These are phyloP conservation scores for Symbiodinium pilosum DNA, from an alignment of 73 alveolate species.

Conservation along the genomic window DNA sequence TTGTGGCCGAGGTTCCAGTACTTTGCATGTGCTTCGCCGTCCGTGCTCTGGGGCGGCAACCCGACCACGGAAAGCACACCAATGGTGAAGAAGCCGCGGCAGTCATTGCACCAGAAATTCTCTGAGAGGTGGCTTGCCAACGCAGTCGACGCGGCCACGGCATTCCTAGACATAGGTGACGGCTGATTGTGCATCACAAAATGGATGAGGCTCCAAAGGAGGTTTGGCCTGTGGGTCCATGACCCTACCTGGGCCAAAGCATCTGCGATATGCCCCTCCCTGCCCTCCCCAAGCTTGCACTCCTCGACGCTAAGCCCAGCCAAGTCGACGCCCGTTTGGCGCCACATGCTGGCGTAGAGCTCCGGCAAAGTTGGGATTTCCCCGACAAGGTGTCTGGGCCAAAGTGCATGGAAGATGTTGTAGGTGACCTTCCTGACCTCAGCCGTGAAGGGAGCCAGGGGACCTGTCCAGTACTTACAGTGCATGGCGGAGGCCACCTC, in stretches of 20 bases:
- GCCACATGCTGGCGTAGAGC: conserved; percentile 41
- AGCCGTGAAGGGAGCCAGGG: not conserved
- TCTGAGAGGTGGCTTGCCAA: conserved; percentile 50
- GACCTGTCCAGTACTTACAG: conserved; percentile 61
- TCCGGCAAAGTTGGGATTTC: conserved; percentile 17
- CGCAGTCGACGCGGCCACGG: conserved; percentile 41
- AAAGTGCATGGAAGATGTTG: conserved; percentile 61
- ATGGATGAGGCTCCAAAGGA: conserved; percentile 54
- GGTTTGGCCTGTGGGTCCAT: conserved; percentile 42
- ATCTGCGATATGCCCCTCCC: conserved; percentile 24
- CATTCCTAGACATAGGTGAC: conserved; percentile 52
- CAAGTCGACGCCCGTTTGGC: conserved; percentile 17
- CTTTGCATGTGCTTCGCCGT: conserved; percentile 50
- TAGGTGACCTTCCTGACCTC: not conserved
- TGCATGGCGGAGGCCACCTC: conserved; percentile 59
- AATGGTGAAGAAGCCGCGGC: conserved; percentile 61
- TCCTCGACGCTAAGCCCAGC: conserved; percentile 5
- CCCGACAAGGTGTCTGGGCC: conserved; percentile 25
- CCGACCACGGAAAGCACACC: conserved; percentile 41
- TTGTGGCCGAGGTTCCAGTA: conserved; percentile 77
- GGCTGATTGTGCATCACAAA: conserved; percentile 72
- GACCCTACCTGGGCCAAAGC: conserved; percentile 59
- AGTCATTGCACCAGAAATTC: conserved; percentile 72
- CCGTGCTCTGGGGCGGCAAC: conserved; percentile 65
- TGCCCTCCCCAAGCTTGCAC: conserved; percentile 36